These are phyloP conservation scores for Debaryomyces robertsiae DNA, from an alignment of 1,139 yeast species.

Conservation along the genomic window DNA sequence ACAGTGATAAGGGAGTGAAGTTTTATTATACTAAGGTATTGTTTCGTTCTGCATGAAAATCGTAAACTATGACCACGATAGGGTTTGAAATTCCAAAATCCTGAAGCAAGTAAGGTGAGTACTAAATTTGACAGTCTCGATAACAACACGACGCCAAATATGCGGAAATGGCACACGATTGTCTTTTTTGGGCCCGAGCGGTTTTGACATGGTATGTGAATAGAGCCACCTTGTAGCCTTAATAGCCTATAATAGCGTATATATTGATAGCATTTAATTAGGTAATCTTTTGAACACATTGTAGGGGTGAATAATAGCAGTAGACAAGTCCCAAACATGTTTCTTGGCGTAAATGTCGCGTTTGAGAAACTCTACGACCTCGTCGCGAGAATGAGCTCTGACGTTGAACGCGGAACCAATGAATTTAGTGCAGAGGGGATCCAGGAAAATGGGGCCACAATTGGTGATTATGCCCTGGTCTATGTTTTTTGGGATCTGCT, in stretches of 20 bases:
- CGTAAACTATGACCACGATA: no score
- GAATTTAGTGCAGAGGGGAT: constrained; percentile 43
- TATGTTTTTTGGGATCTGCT: constrained; percentile 44
- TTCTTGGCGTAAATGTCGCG: constrained; percentile 55
- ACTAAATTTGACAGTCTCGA: no score
- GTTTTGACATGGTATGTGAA: background rate
- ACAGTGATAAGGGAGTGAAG: no score
- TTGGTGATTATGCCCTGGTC: constrained; percentile 50
- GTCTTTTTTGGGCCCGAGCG: background rate
- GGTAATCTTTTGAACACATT: constrained; percentile 1
- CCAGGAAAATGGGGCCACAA: constrained; percentile 56
- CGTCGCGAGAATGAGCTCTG: constrained; percentile 53
- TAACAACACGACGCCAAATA: no score
- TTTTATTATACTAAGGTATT: no score
- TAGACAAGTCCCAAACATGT: constrained; percentile 69
- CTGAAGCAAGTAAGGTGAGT: no score
- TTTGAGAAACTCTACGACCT: constrained; percentile 56
- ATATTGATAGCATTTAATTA: no score
- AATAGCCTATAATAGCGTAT: no score
- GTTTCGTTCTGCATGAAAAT: no score
- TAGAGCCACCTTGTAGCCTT: no score
- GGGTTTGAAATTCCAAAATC: no score
- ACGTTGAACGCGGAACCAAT: constrained; percentile 62
- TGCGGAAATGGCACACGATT: no score
- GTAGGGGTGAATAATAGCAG: constrained; percentile 51